Percentiles rank a stretch among this genome's conserved stretches.
Conservation (phyloP, 345 rosid genomes). For the Eucalyptus cloeziana region DNA sequence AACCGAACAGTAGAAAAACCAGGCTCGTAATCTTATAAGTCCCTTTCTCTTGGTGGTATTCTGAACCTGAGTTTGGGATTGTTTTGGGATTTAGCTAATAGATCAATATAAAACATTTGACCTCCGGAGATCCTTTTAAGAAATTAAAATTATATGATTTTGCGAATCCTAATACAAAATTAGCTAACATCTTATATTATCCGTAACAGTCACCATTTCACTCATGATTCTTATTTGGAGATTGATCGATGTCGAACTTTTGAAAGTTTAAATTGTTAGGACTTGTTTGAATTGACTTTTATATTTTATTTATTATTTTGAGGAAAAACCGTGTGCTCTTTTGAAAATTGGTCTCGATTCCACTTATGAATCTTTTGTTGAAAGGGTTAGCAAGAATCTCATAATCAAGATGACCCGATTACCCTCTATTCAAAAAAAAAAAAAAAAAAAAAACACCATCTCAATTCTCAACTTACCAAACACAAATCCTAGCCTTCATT, state of each 20-base stretch:
- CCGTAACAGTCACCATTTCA: background rate
- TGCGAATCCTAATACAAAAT: background rate
- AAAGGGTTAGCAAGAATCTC: background rate
- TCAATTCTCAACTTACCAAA: background rate
- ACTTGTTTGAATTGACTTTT: background rate
- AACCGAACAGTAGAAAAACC: background rate
- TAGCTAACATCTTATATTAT: background rate
- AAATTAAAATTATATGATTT: background rate
- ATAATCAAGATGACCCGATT: background rate
- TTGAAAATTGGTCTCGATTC: background rate
- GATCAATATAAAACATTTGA: background rate
- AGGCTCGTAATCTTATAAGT: background rate
- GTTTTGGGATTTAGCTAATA: background rate
- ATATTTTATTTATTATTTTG: background rate
- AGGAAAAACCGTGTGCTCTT: background rate
- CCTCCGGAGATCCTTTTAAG: background rate
- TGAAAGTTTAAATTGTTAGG: background rate
- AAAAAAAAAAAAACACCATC: background rate
- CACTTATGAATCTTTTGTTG: background rate
- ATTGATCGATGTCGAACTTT: background rate
- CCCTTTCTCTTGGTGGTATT: background rate
- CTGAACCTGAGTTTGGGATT: background rate
- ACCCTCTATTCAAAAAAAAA: background rate
- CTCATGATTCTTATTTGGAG: background rate
- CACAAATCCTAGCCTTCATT: background rate